A percentile compares a stretch with the other conserved stretches of the same genome.
Conservation (phyloP, 2,329 filamentous ascomycete genomes). For the Colletotrichum sp. region DNA sequence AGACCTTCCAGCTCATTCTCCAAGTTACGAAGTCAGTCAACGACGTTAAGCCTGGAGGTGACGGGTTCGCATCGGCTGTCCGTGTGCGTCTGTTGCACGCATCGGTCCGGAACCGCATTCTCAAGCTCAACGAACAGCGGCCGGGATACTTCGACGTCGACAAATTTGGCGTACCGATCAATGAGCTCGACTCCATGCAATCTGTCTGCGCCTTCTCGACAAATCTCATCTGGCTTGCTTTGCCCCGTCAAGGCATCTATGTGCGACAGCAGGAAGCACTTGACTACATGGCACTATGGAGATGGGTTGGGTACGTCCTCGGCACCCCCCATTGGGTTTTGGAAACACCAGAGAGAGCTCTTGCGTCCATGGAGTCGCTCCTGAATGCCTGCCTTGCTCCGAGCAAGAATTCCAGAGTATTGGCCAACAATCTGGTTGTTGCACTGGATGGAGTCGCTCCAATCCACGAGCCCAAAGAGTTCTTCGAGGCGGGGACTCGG, state of each 20-base stretch:
- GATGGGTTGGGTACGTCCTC: not conserved
- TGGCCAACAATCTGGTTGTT: not conserved
- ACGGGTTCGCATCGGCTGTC: conserved; percentile 65
- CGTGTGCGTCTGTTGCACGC: conserved; percentile 71
- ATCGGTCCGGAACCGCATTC: conserved; percentile 66
- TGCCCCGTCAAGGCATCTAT: conserved; percentile 7
- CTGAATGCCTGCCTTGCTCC: not conserved
- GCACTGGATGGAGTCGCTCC: not conserved
- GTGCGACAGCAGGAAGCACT: conserved; percentile 2
- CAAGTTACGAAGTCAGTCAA: conserved; percentile 64
- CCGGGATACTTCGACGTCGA: conserved; percentile 67
- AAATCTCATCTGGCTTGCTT: conserved; percentile 1
- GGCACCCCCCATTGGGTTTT: not conserved
- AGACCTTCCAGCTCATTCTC: conserved; percentile 38
- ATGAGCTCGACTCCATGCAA: conserved; percentile 27
- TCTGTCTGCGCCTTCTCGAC: not conserved
- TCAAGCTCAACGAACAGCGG: conserved; percentile 57
- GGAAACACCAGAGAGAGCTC: not conserved
- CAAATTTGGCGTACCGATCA: conserved; percentile 59
- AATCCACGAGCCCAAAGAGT: not conserved
- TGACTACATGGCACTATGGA: conserved; percentile 11
- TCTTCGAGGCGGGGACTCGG: not conserved
- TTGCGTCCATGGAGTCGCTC: not conserved
- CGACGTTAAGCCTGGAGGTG: conserved; percentile 64
- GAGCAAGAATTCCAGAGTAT: not conserved